These are phyloP conservation scores for Calendula officinalis DNA, from an alignment of 129 eudicot species.

Conservation along the genomic window DNA sequence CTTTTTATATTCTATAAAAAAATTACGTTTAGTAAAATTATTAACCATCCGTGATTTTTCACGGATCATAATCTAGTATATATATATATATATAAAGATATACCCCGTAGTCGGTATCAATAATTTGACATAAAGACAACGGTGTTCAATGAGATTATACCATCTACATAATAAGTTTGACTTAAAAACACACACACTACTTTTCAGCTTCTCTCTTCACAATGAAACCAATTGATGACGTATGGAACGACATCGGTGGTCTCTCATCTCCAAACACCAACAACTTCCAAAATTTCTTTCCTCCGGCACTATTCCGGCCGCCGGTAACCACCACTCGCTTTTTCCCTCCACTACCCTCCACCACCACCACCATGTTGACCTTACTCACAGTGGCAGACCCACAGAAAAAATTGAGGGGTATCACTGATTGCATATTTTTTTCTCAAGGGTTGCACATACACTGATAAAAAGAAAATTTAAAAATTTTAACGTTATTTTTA, in stretches of 20 bases:
- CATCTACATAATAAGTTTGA: constrained; percentile 15
- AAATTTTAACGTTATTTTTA: no score
- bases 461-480: no score
- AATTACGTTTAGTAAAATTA: no score
- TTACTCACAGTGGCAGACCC: no score
- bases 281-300: constrained; percentile 27
- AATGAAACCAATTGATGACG: constrained; percentile 40
- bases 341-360: constrained; percentile 25
- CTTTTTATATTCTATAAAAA: no score
- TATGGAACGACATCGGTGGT: constrained; percentile 39
- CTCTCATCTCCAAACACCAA: constrained; percentile 27
- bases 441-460: no score
- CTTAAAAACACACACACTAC: not conserved
- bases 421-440: no score
- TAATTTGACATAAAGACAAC: not conserved
- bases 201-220: not conserved
- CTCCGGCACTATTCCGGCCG: constrained; percentile 13
- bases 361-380: constrained; percentile 27
- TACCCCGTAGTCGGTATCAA: not conserved
- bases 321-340: constrained; percentile 13
- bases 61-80: no score
- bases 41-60: no score
- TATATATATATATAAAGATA: no score
- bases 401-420: no score
- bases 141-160: constrained; percentile 9